Evolutionary conservation across 1,284 basidiomycete species (phyloP).

Genomic region (Irpex sp.): DNA sequence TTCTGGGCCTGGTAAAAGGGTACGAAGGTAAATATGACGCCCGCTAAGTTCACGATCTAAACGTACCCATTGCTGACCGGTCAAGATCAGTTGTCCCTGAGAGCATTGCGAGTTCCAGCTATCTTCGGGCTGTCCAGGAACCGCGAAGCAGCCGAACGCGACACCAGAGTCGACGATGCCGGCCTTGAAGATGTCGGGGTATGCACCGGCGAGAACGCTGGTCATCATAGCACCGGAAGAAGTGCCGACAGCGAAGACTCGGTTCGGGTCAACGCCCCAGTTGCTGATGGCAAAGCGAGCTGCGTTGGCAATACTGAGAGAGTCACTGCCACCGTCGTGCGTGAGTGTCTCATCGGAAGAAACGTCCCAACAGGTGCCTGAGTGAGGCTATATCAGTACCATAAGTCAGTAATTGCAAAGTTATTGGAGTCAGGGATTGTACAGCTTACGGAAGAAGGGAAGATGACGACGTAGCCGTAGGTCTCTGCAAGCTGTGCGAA

Average conservation of each 20-base stretch:
- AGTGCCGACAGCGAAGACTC: conserved; percentile 48
- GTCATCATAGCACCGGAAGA: conserved; percentile 64
- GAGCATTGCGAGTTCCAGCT: conserved; percentile 50
- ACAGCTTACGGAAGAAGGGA: no score
- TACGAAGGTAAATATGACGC: no score
- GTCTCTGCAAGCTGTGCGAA: conserved; percentile 44
- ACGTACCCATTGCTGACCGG: conserved; percentile 45
- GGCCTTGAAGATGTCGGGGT: conserved; percentile 52
- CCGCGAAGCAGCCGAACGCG: conserved; percentile 51
- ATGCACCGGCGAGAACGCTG: conserved; percentile 49
- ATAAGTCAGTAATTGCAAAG: no score
- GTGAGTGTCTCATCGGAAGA: conserved; percentile 46
- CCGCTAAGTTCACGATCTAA: no score
- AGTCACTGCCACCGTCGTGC: conserved; percentile 52
- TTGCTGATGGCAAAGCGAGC: conserved; percentile 46
- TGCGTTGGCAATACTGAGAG: conserved; percentile 46
- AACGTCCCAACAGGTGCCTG: conserved; percentile 54
- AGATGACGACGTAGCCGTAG: conserved; percentile 43
- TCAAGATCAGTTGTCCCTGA: conserved; percentile 39
- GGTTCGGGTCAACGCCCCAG: conserved; percentile 40
- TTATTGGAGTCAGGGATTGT: no score
- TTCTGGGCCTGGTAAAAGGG: conserved; percentile 27
- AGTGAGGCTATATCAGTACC: no score
- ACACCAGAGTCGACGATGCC: conserved; percentile 50
- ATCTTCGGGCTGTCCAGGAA: conserved; percentile 24